Base-by-base conservation (phyloP, 2,329 filamentous ascomycete species). In the Colletotrichum godetiae region DNA sequence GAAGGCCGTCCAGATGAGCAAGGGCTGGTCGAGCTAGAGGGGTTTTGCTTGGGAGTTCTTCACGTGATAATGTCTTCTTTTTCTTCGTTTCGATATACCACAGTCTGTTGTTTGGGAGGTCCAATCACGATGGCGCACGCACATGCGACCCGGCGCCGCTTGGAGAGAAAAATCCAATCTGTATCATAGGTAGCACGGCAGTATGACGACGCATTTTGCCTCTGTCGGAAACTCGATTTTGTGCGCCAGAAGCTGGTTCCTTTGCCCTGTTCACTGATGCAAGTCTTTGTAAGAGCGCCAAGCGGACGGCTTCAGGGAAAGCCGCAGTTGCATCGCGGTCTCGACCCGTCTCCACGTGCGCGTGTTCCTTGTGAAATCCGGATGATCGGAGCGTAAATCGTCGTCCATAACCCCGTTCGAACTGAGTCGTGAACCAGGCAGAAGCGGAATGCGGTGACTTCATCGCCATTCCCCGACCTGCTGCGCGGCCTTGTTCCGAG, bases 1-100 rank as follows among this genome's bases (percentile, higher is more conserved):
- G 77, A 91, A 93, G 82, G 94, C 94, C 1, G 94, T 96, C 49
- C 86, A 93, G 80, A 95, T 95, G 93, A 93, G 91, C 78, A 90
- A 88, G 79, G 94, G 94, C 42, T 95, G 94, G 93, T 80, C 89
- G 22, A 80, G 78, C 73, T 83, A 77, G 75, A 37, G 8, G 13
- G 24, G 29, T 5, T n/a, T 5, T 24, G 37, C 37, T n/a, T 13
- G 12, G 31, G 1, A 12, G 13, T 4, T 60, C 33, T 57, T 66
- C 55, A 63, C 37, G 24, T 53, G 15, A 58, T 29, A 29, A 52
- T 62, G 19, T 74, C 22, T 58, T 60, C 35, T 58, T 56, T 46
- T 49, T 35, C 29, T 55, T 42, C 46, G 22, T 60, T 12, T 71
- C 70, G 58, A 73, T 73, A 73, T 73, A 73, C 70, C 70, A 73